Evolutionary conservation across 805 yeast genomes (phyloP).

Genomic region (Saccharomycopsis javanensis): DNA sequence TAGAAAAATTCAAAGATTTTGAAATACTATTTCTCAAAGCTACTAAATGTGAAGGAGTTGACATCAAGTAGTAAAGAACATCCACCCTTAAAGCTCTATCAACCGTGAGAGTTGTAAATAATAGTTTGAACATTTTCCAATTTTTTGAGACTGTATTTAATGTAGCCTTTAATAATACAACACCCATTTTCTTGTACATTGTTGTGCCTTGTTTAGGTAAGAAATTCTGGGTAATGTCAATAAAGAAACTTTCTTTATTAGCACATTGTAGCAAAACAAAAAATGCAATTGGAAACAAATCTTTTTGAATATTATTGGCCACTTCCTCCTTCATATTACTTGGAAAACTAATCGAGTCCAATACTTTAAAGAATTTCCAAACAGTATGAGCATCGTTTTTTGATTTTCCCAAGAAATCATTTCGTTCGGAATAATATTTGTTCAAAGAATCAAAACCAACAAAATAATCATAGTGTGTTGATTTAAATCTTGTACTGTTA

Average conservation of each 20-base stretch:
- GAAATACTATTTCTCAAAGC: conserved; percentile 3
- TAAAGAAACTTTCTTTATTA: neutral
- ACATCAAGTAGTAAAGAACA: neutral
- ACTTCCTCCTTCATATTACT: neutral
- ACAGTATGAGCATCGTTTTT: neutral
- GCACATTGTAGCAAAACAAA: neutral
- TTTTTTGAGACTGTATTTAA: neutral
- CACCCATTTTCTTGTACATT: neutral
- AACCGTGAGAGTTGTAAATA: neutral
- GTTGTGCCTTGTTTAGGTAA: neutral
- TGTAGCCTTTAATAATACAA: neutral
- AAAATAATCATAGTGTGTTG: neutral
- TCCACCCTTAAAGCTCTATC: neutral
- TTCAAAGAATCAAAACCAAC: neutral
- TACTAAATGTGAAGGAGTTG: neutral
- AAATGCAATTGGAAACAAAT: neutral
- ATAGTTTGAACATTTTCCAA: neutral
- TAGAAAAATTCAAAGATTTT: conserved; percentile 2
- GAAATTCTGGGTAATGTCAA: neutral
- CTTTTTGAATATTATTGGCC: neutral
- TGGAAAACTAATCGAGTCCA: neutral
- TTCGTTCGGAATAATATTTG: neutral
- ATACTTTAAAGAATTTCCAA: neutral
- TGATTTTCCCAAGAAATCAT: neutral
- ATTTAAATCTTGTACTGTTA: neutral